Evolutionary conservation across 139 green algal genomes (phyloP), one percentile per base, ranked within the genome.

Genomic region (Micromonas pusilla): DNA sequence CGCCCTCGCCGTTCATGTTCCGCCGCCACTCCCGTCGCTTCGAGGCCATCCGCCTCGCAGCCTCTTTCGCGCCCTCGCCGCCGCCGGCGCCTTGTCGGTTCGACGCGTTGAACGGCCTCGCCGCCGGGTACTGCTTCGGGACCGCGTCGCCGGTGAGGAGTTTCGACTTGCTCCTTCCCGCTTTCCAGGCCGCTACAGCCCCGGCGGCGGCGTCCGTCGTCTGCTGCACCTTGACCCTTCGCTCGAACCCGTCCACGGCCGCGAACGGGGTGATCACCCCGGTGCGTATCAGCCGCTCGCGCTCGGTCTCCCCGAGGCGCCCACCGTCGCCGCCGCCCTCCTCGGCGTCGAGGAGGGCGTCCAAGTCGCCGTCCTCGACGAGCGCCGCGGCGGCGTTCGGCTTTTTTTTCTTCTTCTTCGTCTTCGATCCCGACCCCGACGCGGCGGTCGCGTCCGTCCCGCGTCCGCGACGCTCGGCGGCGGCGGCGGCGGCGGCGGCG

Each of bases 231-330:
- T 87, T 62, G 0, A 92, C 77, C 19, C 78, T 76, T 6, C 86
- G 80, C 67, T 96, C 92, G 82, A 92, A 94, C 21, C 92, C 92
- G 0, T 87, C 81, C 52, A 97, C 77, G 0, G 66, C 73, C 70
- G 93, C 90, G 84, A 97, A 97, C 1, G 92, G 92, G 0, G 92
- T 97, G 25, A 97, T 74, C 21, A 95, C 81, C 2, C 92, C 92
- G 1, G 87, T 77, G 0, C 92, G 84, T 68, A 97, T 96, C 9
- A 94, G 78, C 0, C 89, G 80, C 76, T 97, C 92, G 0, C 91
- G 72, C 79, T 96, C 90, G 2, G 91, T 96, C 82, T 96, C 92
- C 31, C 92, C 86, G 52, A 94, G 76, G 5, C 26, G 20, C 28
- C 63, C 63, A 32, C 28, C 31, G 34, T 34, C 30, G 37, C 2